A percentile compares a stretch with the other conserved stretches of the same genome.
phyloP scores from a whole-genome alignment of 164 flowering plant genomes.

The Houttuynia cordata region DNA sequence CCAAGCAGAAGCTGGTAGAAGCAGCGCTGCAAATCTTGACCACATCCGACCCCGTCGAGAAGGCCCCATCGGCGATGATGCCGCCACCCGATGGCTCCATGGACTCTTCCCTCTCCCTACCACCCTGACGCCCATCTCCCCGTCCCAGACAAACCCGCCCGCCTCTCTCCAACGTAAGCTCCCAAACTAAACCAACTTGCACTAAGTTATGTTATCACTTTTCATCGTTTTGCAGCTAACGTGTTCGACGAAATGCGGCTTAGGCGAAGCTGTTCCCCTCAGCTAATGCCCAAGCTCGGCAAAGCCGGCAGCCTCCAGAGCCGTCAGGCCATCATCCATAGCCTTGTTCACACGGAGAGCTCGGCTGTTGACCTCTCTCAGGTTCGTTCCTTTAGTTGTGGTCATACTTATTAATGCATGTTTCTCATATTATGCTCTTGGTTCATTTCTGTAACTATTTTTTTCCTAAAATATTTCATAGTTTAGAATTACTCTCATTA shows the following conservation, averaged over 20 bases:
- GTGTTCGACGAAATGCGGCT: slow-evolving; percentile 45
- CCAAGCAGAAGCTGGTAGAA: slow-evolving; percentile 50
- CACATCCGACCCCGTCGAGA: slow-evolving; percentile 72
- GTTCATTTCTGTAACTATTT: too few relatives aligned
- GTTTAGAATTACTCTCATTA: too few relatives aligned
- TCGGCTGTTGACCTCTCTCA: slow-evolving; percentile 94
- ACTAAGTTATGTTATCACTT: neutral
- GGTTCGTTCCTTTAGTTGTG: slow-evolving; percentile 27
- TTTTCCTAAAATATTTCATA: too few relatives aligned
- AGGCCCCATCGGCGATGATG: slow-evolving; percentile 63
- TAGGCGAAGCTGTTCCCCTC: slow-evolving; percentile 73
- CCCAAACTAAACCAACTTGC: neutral
- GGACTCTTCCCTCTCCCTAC: slow-evolving; percentile 45
- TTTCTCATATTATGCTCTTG: too few relatives aligned
- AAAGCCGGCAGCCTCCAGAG: slow-evolving; percentile 89
- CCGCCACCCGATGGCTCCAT: slow-evolving; percentile 56
- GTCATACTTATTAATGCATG: too few relatives aligned
- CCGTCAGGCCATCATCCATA: slow-evolving; percentile 77
- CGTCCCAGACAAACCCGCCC: slow-evolving; percentile 81
- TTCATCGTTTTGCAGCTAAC: neutral
- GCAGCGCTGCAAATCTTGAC: slow-evolving; percentile 62
- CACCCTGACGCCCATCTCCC: slow-evolving; percentile 24
- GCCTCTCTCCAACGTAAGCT: slow-evolving; percentile 46
- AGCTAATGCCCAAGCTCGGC: slow-evolving; percentile 94
- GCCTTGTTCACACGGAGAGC: slow-evolving; percentile 82